Evolutionary conservation across 495 filamentous ascomycete species (phyloP).

Genomic region (Tricharina praecox): DNA sequence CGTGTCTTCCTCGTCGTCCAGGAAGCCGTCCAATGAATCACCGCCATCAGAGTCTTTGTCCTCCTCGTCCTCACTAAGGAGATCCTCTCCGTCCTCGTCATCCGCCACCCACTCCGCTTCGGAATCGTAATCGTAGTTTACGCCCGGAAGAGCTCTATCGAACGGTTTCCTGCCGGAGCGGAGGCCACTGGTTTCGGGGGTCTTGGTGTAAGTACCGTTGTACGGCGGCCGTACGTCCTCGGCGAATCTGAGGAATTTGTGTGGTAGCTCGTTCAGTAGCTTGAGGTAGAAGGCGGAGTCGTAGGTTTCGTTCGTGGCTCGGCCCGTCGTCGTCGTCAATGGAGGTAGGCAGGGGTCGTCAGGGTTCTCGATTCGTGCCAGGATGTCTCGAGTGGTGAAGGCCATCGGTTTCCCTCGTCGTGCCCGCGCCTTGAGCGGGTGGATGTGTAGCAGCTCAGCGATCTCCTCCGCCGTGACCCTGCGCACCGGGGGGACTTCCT

Average conservation of each 20-base stretch:
- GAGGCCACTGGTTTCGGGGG: slow-evolving; percentile 34
- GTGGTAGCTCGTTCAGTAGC: slow-evolving; percentile 44
- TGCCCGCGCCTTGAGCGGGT: slow-evolving; percentile 31
- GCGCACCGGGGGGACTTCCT: slow-evolving; percentile 3
- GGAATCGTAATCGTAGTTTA: slow-evolving; percentile 91
- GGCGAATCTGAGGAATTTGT: slow-evolving; percentile 65
- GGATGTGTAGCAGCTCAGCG: slow-evolving; percentile 42
- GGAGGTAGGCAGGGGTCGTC: slow-evolving; percentile 24
- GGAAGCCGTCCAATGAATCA: slow-evolving; percentile 57
- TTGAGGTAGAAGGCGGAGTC: slow-evolving; percentile 33
- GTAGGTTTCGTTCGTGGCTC: slow-evolving; percentile 31
- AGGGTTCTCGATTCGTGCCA: slow-evolving; percentile 22
- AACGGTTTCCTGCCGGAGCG: slow-evolving; percentile 52
- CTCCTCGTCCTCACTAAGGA: slow-evolving; percentile 68
- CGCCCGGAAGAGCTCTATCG: slow-evolving; percentile 41
- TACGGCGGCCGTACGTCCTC: slow-evolving; percentile 89
- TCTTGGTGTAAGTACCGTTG: slow-evolving; percentile 60
- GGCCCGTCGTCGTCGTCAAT: slow-evolving; percentile 33
- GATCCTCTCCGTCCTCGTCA: slow-evolving; percentile 59
- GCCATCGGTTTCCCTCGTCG: slow-evolving; percentile 40
- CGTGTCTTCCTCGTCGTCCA: slow-evolving; percentile 53
- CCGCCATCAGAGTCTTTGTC: slow-evolving; percentile 42
- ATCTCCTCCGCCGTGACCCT: slow-evolving; percentile 27
- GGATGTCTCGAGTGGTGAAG: slow-evolving; percentile 43
- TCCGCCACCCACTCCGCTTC: slow-evolving; percentile 66